A percentile compares a stretch with the other conserved stretches of the same genome.
Conservation (phyloP, 208 protist species). For the Trypanosoma theileri region DNA sequence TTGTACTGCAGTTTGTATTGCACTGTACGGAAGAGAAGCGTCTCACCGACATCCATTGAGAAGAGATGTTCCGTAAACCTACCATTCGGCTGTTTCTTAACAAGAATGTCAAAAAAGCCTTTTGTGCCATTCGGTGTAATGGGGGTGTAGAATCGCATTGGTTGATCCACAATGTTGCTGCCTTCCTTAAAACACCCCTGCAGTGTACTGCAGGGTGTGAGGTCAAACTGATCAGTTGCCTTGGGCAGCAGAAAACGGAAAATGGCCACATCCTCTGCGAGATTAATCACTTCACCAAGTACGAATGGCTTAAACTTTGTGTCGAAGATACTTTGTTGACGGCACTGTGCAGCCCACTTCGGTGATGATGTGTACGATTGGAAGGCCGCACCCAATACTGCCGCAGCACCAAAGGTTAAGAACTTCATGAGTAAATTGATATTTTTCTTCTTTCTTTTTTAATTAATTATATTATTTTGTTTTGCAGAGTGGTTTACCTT, state of each 20-base stretch:
- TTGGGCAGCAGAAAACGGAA: conserved; percentile 86
- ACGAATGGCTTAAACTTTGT: conserved; percentile 78
- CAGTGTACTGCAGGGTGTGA: conserved; percentile 79
- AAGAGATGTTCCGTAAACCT: conserved; percentile 86
- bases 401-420: conserved; percentile 49
- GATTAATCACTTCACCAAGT: conserved; percentile 83
- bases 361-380: conserved; percentile 53
- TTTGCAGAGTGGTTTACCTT: neutral
- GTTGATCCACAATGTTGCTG: conserved; percentile 76
- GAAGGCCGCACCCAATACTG: conserved; percentile 57
- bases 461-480: neutral
- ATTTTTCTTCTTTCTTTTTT: neutral
- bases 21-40: conserved; percentile 71
- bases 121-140: conserved; percentile 85
- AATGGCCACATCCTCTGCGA: conserved; percentile 84
- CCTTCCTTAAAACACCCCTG: conserved; percentile 84
- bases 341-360: conserved; percentile 43
- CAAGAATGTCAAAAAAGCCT: conserved; percentile 89
- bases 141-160: conserved; percentile 91
- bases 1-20: conserved; percentile 85
- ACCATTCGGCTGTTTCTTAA: conserved; percentile 81
- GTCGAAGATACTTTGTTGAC: conserved; percentile 44
- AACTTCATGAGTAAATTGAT: conserved; percentile 33
- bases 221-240: conserved; percentile 63
- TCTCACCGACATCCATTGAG: conserved; percentile 82